A percentile compares a stretch with the other conserved stretches of the same genome.
These are phyloP conservation scores for Wilcoxina mikolae DNA, from an alignment of 495 filamentous ascomycete genomes.

Conservation along the genomic window DNA sequence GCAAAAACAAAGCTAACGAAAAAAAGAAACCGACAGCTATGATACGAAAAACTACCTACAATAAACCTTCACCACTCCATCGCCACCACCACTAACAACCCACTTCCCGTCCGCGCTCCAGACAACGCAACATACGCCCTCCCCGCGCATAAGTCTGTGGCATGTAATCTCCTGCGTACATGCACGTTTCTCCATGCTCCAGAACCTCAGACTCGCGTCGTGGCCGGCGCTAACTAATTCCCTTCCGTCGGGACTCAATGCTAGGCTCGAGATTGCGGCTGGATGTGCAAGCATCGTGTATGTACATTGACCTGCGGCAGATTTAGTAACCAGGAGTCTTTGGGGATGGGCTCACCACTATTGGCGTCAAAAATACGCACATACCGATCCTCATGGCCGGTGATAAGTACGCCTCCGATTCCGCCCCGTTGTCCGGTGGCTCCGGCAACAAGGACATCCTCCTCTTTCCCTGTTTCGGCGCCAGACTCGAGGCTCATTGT, in stretches of 20 bases:
- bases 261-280: slow-evolving; percentile 75
- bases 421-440: slow-evolving; percentile 75
- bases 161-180: slow-evolving; percentile 89
- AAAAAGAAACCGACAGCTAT: background rate
- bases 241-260: slow-evolving; percentile 75
- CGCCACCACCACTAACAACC: slow-evolving; percentile 91
- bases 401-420: slow-evolving; percentile 83
- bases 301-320: slow-evolving; percentile 98
- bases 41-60: slow-evolving; percentile 35
- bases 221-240: slow-evolving; percentile 95
- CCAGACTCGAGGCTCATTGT: slow-evolving; percentile 52
- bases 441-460: slow-evolving; percentile 53
- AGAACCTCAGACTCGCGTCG: slow-evolving; percentile 87
- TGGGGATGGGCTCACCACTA: slow-evolving; percentile 52
- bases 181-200: slow-evolving; percentile 86
- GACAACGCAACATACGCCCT: slow-evolving; percentile 80
- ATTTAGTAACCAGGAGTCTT: background rate
- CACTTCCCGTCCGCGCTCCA: slow-evolving; percentile 90
- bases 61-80: slow-evolving; percentile 94
- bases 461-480: slow-evolving; percentile 44
- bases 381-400: slow-evolving; percentile 86
- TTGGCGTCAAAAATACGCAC: slow-evolving; percentile 97
- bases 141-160: slow-evolving; percentile 81
- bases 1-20: background rate
- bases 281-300: slow-evolving; percentile 97